Evolutionary conservation across 495 filamentous ascomycete genomes (phyloP).

Genomic region (Pseudoneurospora amorphoporcata): DNA sequence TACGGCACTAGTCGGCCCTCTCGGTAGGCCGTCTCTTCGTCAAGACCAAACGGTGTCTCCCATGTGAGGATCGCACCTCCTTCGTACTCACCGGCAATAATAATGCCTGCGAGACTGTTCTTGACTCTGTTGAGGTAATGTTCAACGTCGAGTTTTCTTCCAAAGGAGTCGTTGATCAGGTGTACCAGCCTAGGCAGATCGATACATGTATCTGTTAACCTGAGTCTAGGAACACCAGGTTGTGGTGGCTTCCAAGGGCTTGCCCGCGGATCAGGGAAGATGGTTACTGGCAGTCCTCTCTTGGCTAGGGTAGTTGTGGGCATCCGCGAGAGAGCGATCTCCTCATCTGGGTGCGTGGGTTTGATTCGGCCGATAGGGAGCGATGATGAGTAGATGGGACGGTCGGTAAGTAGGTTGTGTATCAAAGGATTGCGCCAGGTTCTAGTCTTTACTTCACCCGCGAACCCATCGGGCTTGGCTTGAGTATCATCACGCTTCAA

Average conservation of each 20-base stretch:
- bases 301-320: conserved; percentile 74
- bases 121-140: conserved; percentile 74
- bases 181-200: conserved; percentile 72
- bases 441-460: conserved; percentile 61
- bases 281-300: conserved; percentile 77
- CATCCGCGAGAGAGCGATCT: conserved; percentile 10
- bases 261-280: conserved; percentile 59
- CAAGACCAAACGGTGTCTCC: conserved; percentile 62
- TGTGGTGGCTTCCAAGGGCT: conserved; percentile 56
- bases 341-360: conserved; percentile 11
- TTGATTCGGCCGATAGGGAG: conserved; percentile 56
- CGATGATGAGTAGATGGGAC: conserved; percentile 83
- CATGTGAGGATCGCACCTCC: conserved; percentile 91
- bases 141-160: conserved; percentile 67
- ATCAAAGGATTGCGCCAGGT: conserved; percentile 83
- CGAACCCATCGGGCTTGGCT: conserved; percentile 31
- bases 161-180: conserved; percentile 92
- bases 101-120: conserved; percentile 72
- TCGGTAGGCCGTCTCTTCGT: conserved; percentile 41
- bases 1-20: conserved; percentile 70
- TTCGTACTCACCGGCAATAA: conserved; percentile 94
- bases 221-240: conserved; percentile 40
- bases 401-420: conserved; percentile 93
- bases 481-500: conserved; percentile 30
- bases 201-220: conserved; percentile 66